phyloP scores from a whole-genome alignment of 768 basidiomycete species.

The Collybia nuda region DNA sequence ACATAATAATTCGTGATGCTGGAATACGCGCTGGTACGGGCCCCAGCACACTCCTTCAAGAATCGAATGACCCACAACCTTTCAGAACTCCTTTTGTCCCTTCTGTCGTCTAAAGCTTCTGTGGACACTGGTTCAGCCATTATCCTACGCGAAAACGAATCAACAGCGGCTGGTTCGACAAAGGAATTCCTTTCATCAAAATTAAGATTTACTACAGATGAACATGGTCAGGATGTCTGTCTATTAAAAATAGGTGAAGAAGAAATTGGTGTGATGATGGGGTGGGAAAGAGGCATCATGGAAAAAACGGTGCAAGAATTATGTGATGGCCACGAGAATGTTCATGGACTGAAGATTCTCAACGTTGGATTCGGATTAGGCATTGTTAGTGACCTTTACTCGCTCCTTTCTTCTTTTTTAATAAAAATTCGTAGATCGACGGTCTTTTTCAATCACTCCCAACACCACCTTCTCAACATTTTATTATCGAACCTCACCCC shows the following conservation, averaged over 20 bases:
- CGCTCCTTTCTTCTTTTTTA: neutral
- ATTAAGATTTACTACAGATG: conserved; percentile 68
- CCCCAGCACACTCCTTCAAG: conserved; percentile 14
- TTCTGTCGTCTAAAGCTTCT: conserved; percentile 52
- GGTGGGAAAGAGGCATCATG: conserved; percentile 94
- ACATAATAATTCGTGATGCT: conserved; percentile 83
- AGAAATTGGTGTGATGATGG: conserved; percentile 99
- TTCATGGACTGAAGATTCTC: conserved; percentile 60
- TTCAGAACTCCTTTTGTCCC: conserved; percentile 68
- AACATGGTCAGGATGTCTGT: conserved; percentile 81
- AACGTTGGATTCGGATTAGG: conserved; percentile 96
- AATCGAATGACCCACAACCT: neutral
- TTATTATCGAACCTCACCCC: conserved; percentile 93
- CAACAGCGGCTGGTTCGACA: conserved; percentile 59
- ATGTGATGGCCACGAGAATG: conserved; percentile 50
- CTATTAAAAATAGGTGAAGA: conserved; percentile 62
- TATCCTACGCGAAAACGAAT: conserved; percentile 50
- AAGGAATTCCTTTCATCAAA: conserved; percentile 70
- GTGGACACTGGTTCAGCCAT: conserved; percentile 30
- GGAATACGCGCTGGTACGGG: conserved; percentile 83
- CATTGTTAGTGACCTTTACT: conserved; percentile 53
- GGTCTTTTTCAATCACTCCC: conserved; percentile 69
- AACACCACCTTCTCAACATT: conserved; percentile 65
- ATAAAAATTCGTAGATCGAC: conserved; percentile 67
- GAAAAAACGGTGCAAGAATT: conserved; percentile 69